Evolutionary conservation across 345 rosid genomes (phyloP).

Genomic region (Acer campestre): DNA sequence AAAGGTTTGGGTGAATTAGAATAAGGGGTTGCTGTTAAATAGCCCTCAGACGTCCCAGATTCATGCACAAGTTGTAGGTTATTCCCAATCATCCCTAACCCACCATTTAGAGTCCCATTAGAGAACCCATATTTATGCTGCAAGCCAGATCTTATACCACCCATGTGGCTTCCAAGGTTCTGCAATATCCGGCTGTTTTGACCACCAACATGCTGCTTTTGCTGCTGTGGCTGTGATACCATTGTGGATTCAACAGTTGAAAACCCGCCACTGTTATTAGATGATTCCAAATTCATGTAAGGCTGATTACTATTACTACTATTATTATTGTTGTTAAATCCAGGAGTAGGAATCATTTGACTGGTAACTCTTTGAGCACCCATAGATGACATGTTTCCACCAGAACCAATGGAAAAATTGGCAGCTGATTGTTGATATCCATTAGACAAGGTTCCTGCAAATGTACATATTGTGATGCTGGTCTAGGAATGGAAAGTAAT

Average conservation of each 20-base stretch:
- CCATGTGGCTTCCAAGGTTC: conserved; percentile 72
- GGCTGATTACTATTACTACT: conserved; percentile 51
- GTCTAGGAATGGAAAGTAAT: conserved; percentile 15
- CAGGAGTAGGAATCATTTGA: conserved; percentile 98
- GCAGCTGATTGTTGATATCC: conserved; percentile 69
- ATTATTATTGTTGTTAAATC: conserved; percentile 50
- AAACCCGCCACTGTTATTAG: conserved; percentile 61
- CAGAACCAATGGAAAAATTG: conserved; percentile 64
- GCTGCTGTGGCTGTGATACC: conserved; percentile 64
- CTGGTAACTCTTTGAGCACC: conserved; percentile 63
- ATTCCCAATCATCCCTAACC: conserved; percentile 62
- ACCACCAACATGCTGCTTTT: conserved; percentile 62
- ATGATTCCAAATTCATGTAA: conserved; percentile 64
- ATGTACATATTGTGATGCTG: conserved; percentile 13
- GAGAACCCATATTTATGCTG: conserved; percentile 73
- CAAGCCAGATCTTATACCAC: conserved; percentile 63
- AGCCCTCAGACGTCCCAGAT: conserved; percentile 58
- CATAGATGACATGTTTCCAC: conserved; percentile 73
- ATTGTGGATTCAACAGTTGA: conserved; percentile 68
- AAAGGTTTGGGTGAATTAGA: conserved; percentile 59
- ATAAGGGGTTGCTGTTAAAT: conserved; percentile 47
- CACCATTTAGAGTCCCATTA: conserved; percentile 64
- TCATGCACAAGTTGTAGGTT: conserved; percentile 53
- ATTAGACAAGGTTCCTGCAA: conserved; percentile 65
- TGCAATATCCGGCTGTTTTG: conserved; percentile 71